Evolutionary conservation across 176 grass and related monocot genomes (phyloP).

Genomic region (Musa schizocarpa): DNA sequence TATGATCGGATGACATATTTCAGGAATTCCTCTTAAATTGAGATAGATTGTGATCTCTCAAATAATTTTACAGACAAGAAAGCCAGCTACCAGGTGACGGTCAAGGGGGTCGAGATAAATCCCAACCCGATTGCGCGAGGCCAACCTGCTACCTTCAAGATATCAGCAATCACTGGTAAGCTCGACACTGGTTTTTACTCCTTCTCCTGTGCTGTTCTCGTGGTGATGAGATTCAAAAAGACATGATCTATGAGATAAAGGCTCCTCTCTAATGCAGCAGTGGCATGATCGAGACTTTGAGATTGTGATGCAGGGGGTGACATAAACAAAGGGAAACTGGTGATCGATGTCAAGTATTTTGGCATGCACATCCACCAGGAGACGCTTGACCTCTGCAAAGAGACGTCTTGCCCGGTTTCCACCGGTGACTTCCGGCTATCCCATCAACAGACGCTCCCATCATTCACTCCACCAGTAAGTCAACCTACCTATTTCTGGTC

Average conservation of each 20-base stretch:
- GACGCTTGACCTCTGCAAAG: constrained; percentile 57
- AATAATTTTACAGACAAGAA: constrained; percentile 30
- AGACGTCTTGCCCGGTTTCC: constrained; percentile 58
- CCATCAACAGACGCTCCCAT: constrained; percentile 41
- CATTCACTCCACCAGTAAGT: constrained; percentile 42
- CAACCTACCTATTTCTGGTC: neutral
- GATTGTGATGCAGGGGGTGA: constrained; percentile 33
- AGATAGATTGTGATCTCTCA: neutral
- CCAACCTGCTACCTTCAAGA: constrained; percentile 46
- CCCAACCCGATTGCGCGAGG: constrained; percentile 56
- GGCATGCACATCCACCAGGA: constrained; percentile 57
- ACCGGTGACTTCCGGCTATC: constrained; percentile 32
- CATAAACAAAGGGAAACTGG: constrained; percentile 46
- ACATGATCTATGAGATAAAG: no score
- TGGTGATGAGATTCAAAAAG: no score
- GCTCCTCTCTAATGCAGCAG: no score
- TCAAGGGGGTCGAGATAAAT: constrained; percentile 54
- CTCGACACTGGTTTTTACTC: no score
- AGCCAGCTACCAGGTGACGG: constrained; percentile 56
- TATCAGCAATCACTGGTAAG: neutral
- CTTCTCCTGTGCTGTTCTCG: no score
- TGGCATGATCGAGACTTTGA: neutral
- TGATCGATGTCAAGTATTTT: constrained; percentile 73
- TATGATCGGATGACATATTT: no score
- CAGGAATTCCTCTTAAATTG: no score